phyloP scores from a whole-genome alignment of 768 basidiomycete species.

The Boletus barrowsii region DNA sequence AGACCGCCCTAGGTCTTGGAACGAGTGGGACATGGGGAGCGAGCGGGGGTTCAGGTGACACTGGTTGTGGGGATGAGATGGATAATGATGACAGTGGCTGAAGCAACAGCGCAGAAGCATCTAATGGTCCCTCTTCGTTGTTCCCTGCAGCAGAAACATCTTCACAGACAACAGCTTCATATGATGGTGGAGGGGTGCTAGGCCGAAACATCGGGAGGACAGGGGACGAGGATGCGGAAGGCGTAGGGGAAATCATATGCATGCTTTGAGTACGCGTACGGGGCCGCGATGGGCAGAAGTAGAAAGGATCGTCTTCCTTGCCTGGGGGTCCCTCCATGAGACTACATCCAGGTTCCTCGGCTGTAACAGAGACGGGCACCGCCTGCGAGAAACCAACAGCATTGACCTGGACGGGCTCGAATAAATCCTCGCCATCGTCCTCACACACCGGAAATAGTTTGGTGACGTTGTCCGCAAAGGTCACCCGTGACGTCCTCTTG shows the following conservation, averaged over 20 bases:
- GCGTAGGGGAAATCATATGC: slow-evolving; percentile 11
- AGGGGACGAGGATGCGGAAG: slow-evolving; percentile 4
- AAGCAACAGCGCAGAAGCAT: slow-evolving; percentile 26
- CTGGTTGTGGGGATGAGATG: slow-evolving; percentile 7
- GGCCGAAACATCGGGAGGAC: slow-evolving; percentile 23
- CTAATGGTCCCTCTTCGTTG: slow-evolving; percentile 9
- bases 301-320: slow-evolving; percentile 25
- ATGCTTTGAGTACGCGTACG: slow-evolving; percentile 33
- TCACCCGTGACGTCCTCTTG: slow-evolving; percentile 17
- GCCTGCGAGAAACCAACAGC: slow-evolving; percentile 24
- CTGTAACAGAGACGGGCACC: not conserved
- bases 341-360: not conserved
- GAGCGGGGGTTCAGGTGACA: slow-evolving; percentile 10
- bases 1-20: slow-evolving; percentile 26
- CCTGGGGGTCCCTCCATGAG: slow-evolving; percentile 4
- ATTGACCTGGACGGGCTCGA: slow-evolving; percentile 8
- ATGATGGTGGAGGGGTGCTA: slow-evolving; percentile 26
- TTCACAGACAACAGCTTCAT: slow-evolving; percentile 12
- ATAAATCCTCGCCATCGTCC: slow-evolving; percentile 36
- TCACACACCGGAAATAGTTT: slow-evolving; percentile 31
- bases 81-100: slow-evolving; percentile 24
- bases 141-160: not conserved
- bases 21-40: slow-evolving; percentile 8
- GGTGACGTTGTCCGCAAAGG: slow-evolving; percentile 18
- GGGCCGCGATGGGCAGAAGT: slow-evolving; percentile 14